Evolutionary conservation across 1,284 basidiomycete species (phyloP), one percentile per base, ranked within the genome.

Genomic region (Cryptococcus wingfieldii): DNA sequence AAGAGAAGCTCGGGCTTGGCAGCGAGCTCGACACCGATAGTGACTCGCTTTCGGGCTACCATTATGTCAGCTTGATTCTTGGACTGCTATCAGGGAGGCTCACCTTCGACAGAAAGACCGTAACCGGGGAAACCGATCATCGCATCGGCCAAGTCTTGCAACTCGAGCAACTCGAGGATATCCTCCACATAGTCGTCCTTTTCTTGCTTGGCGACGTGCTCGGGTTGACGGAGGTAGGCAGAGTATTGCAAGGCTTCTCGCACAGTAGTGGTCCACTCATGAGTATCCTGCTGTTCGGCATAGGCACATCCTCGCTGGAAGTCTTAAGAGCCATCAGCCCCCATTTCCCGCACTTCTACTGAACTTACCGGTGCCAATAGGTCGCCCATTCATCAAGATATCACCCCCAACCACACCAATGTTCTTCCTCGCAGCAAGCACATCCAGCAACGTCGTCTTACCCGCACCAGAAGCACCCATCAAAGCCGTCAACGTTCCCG

Each of bases 231-330:
- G 9, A 84, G 78, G 68, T 83, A 80, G 5, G 83, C 83, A 2
- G 81, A 82, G 74, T 82, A 83, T 46, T 80, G 77, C 46, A 84
- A 75, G 0, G 82, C 81, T 64, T 84, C 83, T 49, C 83, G 79
- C 19, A 83, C 81, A 31, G 82, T 83, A 5, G 90, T 84, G 12
- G 88, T 90, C 59, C 84, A 86, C 74, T 91, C 89, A 72, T 94
- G 91, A 2, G 88, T 85, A 67, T 94, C 90, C 83, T 69, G 65
- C 76, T 92, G 90, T 69, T 91, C 87, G 38, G 87, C 88, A 59
- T 80, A 82, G 8, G 79, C 82, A 42, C 81, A 82, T 43, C 80
- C 79, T 54, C 82, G 78, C 38, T 70, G 68, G 59, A 76, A 76
- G 19, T 65, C 67, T 79, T 79, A 77, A 2, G 10, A 18, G 3